Conservation (phyloP, 192 early-diverging fungal genomes). For the Gigaspora rosea region DNA sequence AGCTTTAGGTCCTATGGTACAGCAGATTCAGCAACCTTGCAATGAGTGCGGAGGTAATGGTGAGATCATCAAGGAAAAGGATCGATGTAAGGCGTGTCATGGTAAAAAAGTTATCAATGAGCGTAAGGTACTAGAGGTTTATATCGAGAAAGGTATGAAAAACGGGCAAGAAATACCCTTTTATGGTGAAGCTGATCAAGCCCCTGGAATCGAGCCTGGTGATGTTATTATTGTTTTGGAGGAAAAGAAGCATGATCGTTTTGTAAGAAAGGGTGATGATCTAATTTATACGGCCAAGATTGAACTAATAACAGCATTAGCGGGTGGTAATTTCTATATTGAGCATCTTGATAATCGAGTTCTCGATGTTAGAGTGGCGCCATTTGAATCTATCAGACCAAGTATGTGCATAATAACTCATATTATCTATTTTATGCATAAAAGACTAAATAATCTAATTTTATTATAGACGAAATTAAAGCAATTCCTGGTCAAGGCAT, state of each 20-base stretch:
- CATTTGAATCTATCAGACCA: slow-evolving; percentile 94
- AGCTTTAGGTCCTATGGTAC: slow-evolving; percentile 99
- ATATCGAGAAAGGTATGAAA: slow-evolving; percentile 97
- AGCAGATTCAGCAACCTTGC: slow-evolving; percentile 99
- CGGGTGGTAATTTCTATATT: slow-evolving; percentile 92
- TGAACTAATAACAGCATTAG: slow-evolving; percentile 91
- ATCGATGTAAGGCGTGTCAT: slow-evolving; percentile 88
- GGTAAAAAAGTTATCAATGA: slow-evolving; percentile 87
- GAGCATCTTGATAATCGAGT: slow-evolving; percentile 92
- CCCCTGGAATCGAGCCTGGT: slow-evolving; percentile 91
- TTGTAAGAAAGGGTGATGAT: slow-evolving; percentile 93
- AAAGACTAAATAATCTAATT: not conserved
- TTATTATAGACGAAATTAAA: slow-evolving; percentile 11
- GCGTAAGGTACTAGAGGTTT: slow-evolving; percentile 97
- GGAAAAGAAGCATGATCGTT: slow-evolving; percentile 91
- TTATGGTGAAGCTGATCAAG: slow-evolving; percentile 94
- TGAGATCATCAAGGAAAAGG: slow-evolving; percentile 87
- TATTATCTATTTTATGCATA: not conserved
- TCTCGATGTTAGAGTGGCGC: slow-evolving; percentile 84
- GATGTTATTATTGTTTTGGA: slow-evolving; percentile 97
- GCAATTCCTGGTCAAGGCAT: slow-evolving; percentile 75
- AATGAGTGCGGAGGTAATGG: slow-evolving; percentile 87
- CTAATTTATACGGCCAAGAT: slow-evolving; percentile 91
- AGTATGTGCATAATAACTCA: slow-evolving; percentile 48
- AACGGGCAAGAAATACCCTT: slow-evolving; percentile 96